Evolutionary conservation across 2,329 filamentous ascomycete species (phyloP), one percentile per base, ranked within the genome.

Genomic region (Diaporthe eres): DNA sequence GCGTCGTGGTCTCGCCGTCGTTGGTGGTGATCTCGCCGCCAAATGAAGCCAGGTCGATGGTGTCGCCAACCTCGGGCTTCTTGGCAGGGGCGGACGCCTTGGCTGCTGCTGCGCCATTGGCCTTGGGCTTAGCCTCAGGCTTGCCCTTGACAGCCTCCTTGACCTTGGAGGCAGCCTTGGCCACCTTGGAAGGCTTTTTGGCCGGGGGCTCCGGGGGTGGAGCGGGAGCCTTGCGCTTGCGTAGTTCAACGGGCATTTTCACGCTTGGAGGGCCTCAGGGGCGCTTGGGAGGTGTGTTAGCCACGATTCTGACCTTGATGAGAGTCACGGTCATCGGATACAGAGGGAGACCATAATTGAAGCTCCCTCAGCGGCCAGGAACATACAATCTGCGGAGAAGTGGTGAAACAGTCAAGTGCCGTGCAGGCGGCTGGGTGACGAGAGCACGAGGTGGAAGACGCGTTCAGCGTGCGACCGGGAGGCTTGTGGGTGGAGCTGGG

Each of bases 1-100:
- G 87, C 1, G 92, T 95, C 8, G 94, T 95, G 86, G 93, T 94
- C 72, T 89, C 87, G 80, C 95, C 95, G 78, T 98, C 95, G 79
- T 98, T 92, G 77, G 93, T 97, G 87, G 97, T 92, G 78, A 99
- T 86, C 82, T 97, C 92, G 78, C 91, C 91, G 78, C 91, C 91
- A 80, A 93, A 93, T 75, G 84, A 87, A 57, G 91, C 89, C 61
- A 93, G 87, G 77, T 87, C 83, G 79, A 93, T 87, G 73, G 85
- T 85, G 73, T 90, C 87, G 80, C 91, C 91, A 74, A 90, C 89
- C 49, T 85, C 86, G 63, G 88, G 85, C 81, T 88, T 87, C 63
- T 79, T 81, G 39, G 82, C 77, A 70, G 65, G n/a, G 65, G 65
- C 49, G 77, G 85, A 84, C 71, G 82, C 80, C 65, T 55, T 70